Base-by-base conservation (phyloP, 768 basidiomycete genomes). In the Pluteus cervinus region DNA sequence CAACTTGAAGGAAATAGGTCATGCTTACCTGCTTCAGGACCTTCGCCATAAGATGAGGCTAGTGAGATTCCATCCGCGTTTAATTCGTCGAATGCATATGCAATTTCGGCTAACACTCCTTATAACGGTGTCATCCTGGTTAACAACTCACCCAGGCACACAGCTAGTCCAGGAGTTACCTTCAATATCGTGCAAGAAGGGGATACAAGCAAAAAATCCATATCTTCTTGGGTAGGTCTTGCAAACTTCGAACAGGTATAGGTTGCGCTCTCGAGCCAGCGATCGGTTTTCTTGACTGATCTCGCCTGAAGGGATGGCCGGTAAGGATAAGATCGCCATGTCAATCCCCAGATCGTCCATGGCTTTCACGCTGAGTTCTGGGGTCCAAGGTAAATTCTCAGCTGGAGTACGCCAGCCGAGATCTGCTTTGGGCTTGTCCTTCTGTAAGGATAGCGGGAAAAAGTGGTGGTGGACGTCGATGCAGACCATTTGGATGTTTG, bases 391-490 rank as follows among this genome's bases (percentile, higher is more conserved):
- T 18, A 85, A 54, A 49, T 79, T 77, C 45, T 70, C 82, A 24
- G 60, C 45, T 1, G 84, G 81, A 1, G 79, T 75, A 37, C 58
- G 63, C 75, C 78, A 86, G 14, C 82, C 81, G 15, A 79, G 53
- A 8, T 62, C 49, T 8, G 52, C 41, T 41, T 75, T 76, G 25
- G 56, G 56, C 17, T 58, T 58, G 18, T 50, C 56, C 47, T 83
- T 81, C 43, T 67, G 43, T 31, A 77, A 55, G 32, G 68, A 62
- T 11, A 68, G 52, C 3, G 80, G 70, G 48, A 86, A 85, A 51
- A 75, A 75, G 50, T 87, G 85, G 57, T 86, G 85, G 50, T 88
- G 85, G n/a, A 86, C 58, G 54, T 88, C 85, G 47, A 88, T 65
- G 43, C 65, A 53, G 17, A 42, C 54, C 31, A 49, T 48, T 37